Percentiles rank a stretch among this genome's conserved stretches.
These are phyloP conservation scores for Phanerochaete carnosa DNA, from an alignment of 768 basidiomycete genomes.

Conservation along the genomic window DNA sequence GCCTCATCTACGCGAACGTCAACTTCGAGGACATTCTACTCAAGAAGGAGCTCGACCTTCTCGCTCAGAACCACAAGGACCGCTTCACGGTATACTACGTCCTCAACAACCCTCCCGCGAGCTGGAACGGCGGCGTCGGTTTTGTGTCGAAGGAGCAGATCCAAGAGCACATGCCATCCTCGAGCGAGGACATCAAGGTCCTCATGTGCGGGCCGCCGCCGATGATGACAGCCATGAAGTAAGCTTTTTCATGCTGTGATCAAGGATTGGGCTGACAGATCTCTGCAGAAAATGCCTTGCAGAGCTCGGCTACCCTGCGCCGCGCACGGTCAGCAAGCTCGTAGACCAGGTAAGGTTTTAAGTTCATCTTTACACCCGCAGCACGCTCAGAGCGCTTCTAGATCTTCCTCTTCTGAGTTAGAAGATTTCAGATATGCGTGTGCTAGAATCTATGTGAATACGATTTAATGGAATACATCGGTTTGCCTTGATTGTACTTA, in stretches of 20 bases:
- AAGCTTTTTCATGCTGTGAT: constrained; percentile 25
- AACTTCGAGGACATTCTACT: constrained; percentile 90
- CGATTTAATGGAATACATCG: neutral
- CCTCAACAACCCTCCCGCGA: constrained; percentile 88
- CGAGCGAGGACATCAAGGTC: constrained; percentile 65
- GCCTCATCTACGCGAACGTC: constrained; percentile 96
- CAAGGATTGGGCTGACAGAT: constrained; percentile 7
- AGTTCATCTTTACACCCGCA: neutral
- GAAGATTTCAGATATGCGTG: neutral
- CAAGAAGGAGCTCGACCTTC: constrained; percentile 80
- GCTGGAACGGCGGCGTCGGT: constrained; percentile 87
- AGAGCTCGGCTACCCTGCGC: constrained; percentile 83
- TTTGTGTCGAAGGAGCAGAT: constrained; percentile 95
- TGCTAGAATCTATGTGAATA: neutral
- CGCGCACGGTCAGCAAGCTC: constrained; percentile 89
- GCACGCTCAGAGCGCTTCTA: neutral
- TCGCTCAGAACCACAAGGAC: constrained; percentile 56
- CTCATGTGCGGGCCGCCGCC: constrained; percentile 86
- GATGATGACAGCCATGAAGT: constrained; percentile 81
- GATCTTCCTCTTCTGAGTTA: constrained; percentile 13
- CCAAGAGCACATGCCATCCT: constrained; percentile 69
- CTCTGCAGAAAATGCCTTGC: constrained; percentile 76
- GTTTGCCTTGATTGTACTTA: neutral
- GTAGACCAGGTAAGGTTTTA: constrained; percentile 64
- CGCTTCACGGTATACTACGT: constrained; percentile 86